Evolutionary conservation across 768 basidiomycete genomes (phyloP).

Genomic region (Calocera viscosa): DNA sequence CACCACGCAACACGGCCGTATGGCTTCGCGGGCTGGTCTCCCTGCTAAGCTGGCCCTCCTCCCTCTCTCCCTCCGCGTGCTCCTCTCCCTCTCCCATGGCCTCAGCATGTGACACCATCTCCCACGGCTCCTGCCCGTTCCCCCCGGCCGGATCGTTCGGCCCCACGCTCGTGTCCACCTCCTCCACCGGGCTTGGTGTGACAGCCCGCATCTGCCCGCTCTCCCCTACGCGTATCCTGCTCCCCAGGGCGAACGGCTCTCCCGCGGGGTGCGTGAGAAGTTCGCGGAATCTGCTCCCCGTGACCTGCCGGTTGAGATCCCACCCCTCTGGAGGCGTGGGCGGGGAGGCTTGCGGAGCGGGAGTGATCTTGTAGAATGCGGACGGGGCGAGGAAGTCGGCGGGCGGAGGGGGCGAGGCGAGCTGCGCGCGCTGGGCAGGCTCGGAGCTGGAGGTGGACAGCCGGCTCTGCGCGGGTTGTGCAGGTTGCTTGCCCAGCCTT

Average conservation of each 20-base stretch:
- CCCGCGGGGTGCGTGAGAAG: not conserved
- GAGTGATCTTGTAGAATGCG: conserved; percentile 3
- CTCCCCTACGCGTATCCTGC: not conserved
- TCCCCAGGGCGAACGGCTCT: not conserved
- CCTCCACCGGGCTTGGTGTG: not conserved
- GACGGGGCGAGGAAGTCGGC: not conserved
- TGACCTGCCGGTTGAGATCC: not conserved
- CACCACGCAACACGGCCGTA: not conserved
- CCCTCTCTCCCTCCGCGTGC: not conserved
- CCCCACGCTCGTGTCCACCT: not conserved
- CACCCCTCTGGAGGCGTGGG: not conserved
- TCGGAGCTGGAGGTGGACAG: not conserved
- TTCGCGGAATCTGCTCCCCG: not conserved
- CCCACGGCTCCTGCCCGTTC: not conserved
- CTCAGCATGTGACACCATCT: not conserved
- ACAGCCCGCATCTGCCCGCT: not conserved
- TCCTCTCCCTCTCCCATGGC: not conserved
- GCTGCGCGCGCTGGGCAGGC: not conserved
- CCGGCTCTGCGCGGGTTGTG: not conserved
- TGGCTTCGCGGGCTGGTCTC: not conserved
- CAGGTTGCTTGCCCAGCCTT: not conserved
- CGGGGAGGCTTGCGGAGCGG: not conserved
- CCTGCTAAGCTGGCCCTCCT: not conserved
- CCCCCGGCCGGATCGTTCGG: not conserved
- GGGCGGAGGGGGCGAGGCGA: not conserved